Base-by-base conservation (phyloP, 2,329 filamentous ascomycete species). In the Fonsecaea multimorphosa region DNA sequence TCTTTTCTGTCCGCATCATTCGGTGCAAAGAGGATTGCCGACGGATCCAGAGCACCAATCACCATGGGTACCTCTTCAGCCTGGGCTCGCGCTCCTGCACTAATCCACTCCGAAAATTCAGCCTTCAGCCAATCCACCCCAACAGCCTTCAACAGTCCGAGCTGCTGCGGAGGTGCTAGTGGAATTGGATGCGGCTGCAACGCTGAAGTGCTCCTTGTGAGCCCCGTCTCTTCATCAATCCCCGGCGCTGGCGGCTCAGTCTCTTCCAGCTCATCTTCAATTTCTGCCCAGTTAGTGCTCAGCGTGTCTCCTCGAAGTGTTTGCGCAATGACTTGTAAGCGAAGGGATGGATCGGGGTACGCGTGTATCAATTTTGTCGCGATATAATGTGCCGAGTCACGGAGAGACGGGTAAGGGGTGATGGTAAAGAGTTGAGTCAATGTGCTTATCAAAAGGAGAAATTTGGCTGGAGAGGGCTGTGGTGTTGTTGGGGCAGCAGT, bases 81-180 rank as follows among this genome's bases (percentile, higher is more conserved):
- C 40, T 29, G 32, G 22, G n/a, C 1, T 27, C 44, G 51, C 22
- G 38, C 4, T 46, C 34, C 46, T n/a, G 38, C 12, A 32, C 34
- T 22, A 22, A 62, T 62, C 57, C 49, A 65, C 8, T 49, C 49
- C 11, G 58, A 46, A 49, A 72, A 64, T 40, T 72, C 70, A 29
- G 65, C 65, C 55, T 72, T 73, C 54, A 73, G 57, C 71, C 71
- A 73, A 27, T 72, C 68, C n/a, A 70, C 66, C n/a, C 69, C 70
- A 8, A 73, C 64, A 24, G 69, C 65, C 51, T 70, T 71, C 65
- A 73, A 64, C 3, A 52, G 54, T 3, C 66, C 69, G 36, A 62
- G 19, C 40, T 69, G 67, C 57, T 68, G 67, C 1, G 61, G 70
- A 22, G 64, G 66, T 16, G 59, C 60, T 4, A 67, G 63, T 4